These are phyloP conservation scores for Oryza glaberrima DNA, from an alignment of 176 grass and related monocot species.

Conservation along the genomic window DNA sequence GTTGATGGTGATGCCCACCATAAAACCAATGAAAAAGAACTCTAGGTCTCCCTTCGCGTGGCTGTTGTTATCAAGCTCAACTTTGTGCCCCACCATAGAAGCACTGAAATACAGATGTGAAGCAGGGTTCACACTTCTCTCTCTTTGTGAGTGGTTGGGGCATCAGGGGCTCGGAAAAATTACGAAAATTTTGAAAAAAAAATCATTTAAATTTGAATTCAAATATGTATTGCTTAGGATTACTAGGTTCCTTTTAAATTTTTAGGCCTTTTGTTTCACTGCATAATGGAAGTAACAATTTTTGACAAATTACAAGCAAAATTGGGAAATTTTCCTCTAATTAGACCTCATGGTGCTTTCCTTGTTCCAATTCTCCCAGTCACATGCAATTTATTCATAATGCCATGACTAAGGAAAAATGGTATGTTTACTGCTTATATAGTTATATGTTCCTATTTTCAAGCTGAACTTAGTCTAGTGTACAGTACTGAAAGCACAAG, in stretches of 20 bases:
- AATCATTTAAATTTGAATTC: neutral
- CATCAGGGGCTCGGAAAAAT: neutral
- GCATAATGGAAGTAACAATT: neutral
- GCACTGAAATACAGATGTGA: neutral
- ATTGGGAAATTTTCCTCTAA: neutral
- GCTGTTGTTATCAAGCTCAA: conserved; percentile 32
- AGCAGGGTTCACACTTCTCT: neutral
- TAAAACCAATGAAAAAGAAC: conserved; percentile 5
- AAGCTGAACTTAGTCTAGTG: neutral
- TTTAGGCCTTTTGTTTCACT: neutral
- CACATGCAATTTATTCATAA: neutral
- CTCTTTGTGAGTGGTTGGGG: neutral
- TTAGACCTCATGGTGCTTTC: neutral
- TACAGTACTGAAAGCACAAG: neutral
- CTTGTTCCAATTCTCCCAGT: neutral
- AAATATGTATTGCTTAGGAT: neutral
- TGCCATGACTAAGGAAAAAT: neutral
- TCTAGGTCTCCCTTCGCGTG: neutral
- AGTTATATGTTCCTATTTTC: neutral
- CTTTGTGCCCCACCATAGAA: conserved; percentile 34
- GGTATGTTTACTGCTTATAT: neutral
- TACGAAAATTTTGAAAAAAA: neutral
- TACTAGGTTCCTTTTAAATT: neutral
- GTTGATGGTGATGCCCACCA: conserved; percentile 13
- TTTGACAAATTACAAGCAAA: neutral